Percentiles rank a stretch among this genome's conserved stretches.
phyloP scores from a whole-genome alignment of 179 eudicot species.

The Gypsophila paniculata region DNA sequence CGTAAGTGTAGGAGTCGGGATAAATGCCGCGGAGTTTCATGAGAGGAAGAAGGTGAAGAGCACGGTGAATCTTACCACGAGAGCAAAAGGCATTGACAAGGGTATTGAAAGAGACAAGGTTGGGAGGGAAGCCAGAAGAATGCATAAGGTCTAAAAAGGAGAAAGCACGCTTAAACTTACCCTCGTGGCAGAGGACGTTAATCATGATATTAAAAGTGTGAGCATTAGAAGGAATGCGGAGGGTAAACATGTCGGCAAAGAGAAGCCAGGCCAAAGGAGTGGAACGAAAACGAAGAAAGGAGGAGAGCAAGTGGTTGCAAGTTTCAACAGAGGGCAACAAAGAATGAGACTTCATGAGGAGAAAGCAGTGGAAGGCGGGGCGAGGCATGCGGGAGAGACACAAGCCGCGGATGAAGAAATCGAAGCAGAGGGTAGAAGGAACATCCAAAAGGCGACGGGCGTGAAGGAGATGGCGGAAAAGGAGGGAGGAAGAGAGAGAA shows the following conservation, averaged over 20 bases:
- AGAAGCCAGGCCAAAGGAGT: conserved; percentile 51
- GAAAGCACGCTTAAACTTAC: conserved; percentile 59
- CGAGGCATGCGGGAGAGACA: conserved; percentile 50
- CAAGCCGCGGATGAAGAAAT: conserved; percentile 45
- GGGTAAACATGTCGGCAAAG: conserved; percentile 66
- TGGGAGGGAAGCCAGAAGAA: conserved; percentile 51
- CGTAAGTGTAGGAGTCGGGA: conserved; percentile 63
- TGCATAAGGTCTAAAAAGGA: conserved; percentile 60
- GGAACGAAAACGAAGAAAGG: conserved; percentile 42
- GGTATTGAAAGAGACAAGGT: conserved; percentile 62
- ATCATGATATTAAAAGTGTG: conserved; percentile 75
- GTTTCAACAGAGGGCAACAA: conserved; percentile 48
- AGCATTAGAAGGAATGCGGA: conserved; percentile 46
- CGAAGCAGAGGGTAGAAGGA: conserved; percentile 39
- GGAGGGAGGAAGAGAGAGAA: conserved; percentile 12
- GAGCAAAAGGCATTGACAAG: conserved; percentile 54
- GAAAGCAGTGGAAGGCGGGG: conserved; percentile 47
- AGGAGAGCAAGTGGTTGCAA: conserved; percentile 56
- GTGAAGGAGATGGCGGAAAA: conserved; percentile 36
- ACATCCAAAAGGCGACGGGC: conserved; percentile 34
- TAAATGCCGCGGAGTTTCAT: conserved; percentile 55
- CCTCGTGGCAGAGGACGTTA: conserved; percentile 66
- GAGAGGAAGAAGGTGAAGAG: conserved; percentile 32
- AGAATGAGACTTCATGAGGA: conserved; percentile 46
- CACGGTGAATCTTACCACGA: conserved; percentile 49